Base-by-base conservation (phyloP, 1,284 basidiomycete species). In the Ustilago bromivora region DNA sequence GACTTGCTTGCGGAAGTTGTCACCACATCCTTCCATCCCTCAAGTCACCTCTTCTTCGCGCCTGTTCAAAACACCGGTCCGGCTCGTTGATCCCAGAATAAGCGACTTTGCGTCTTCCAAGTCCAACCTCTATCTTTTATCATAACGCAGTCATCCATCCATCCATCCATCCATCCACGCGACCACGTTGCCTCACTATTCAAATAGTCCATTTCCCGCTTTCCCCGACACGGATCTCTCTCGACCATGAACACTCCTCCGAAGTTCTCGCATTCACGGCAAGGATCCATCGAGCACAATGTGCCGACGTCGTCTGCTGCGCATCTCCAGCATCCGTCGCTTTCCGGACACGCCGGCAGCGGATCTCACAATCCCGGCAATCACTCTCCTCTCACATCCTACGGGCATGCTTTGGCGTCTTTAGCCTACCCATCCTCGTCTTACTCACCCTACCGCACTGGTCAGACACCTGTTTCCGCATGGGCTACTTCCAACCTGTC, bases 201-300 rank as follows among this genome's bases (percentile, higher is more conserved):
- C 23, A 28, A 28, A 28, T 28, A 28, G 23, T 3, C 23, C 23
- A 19, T n/a, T 46, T 11, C 19, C 43, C 2, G 43, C 6, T 19
- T 46, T 19, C 43, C 10, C 43, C 43, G 43, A 46, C 43, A 31
- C 49, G 13, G 17, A 35, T 11, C 19, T 31, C 31, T 57, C 40
- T 32, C 47, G 4, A 60, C 53, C 53, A 78, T 78, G 76, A 78
- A 78, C 60, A 78, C 76, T 13, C 72, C 76, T 17, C 76, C 76
- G 17, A 67, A 49, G 49, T 78, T 71, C 59, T 78, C 76, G 13
- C 76, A 75, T 41, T 78, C 76, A n/a, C 67, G 76, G 23, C 76
- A 78, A 61, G 69, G 76, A 61, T 78, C 76, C 3, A 69, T 71
- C 10, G 76, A 78, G 57, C 62, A 67, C 46, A 68, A n/a, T 41